A percentile compares a stretch with the other conserved stretches of the same genome.
Conservation (phyloP, 1,139 yeast genomes). For the Yamadazyma atlantica region DNA sequence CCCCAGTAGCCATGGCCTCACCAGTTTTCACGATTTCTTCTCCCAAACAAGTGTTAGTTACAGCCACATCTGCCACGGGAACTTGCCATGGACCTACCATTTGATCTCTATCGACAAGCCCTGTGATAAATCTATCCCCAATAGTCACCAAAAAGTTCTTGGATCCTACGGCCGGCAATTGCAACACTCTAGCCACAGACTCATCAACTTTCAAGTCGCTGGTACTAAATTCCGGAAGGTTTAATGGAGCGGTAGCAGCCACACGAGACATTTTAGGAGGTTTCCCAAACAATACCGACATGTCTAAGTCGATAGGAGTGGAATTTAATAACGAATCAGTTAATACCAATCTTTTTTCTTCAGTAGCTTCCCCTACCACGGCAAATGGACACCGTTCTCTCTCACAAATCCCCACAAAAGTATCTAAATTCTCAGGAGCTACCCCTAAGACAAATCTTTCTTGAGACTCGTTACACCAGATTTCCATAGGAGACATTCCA, state of each 20-base stretch:
- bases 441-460: conserved; percentile 97
- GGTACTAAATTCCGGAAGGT: conserved; percentile 49
- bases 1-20: conserved; percentile 98
- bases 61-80: conserved; percentile 99
- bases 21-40: conserved; percentile 71
- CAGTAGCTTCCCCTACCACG: conserved; percentile 92
- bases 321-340: conserved; percentile 73
- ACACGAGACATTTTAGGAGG: conserved; percentile 92
- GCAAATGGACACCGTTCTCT: conserved; percentile 97
- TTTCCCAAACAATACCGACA: conserved; percentile 95
- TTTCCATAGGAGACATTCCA: conserved; percentile 99
- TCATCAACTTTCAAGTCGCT: conserved; percentile 44
- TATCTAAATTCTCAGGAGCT: conserved; percentile 70
- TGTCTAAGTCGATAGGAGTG: conserved; percentile 93
- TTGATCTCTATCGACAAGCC: conserved; percentile 95
- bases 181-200: conserved; percentile 79
- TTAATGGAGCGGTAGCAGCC: conserved; percentile 65
- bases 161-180: conserved; percentile 92
- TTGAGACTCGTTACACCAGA: conserved; percentile 99
- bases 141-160: conserved; percentile 93
- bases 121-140: conserved; percentile 96
- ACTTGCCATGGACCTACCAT: conserved; percentile 99
- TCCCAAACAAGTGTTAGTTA: conserved; percentile 88
- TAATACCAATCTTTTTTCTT: conserved; percentile 78
- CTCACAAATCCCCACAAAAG: conserved; percentile 77